Conservation (phyloP, 805 yeast genomes). For the Kregervanrija pseudodelftensis region DNA sequence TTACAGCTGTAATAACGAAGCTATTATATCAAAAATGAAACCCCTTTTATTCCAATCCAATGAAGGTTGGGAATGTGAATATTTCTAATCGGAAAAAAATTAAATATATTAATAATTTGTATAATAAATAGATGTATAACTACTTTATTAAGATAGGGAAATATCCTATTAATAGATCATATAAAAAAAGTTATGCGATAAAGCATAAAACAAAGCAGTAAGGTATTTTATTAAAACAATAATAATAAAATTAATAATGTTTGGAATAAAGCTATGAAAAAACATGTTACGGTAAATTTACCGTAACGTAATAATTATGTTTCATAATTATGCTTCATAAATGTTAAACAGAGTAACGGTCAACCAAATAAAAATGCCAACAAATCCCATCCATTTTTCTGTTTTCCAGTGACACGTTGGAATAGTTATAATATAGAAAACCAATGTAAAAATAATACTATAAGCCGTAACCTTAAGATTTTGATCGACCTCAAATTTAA, state of each 20-base stretch:
- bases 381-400: conserved; percentile 33
- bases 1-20: background rate
- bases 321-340: too few species aligned
- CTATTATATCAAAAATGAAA: background rate
- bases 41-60: background rate
- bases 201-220: too few species aligned
- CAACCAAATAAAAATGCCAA: conserved; percentile 28
- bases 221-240: too few species aligned
- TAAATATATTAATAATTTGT: too few species aligned
- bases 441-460: conserved; percentile 34
- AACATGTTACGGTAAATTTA: too few species aligned
- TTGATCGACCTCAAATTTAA: conserved; percentile 32
- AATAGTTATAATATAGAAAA: conserved; percentile 30
- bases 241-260: too few species aligned
- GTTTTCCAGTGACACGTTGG: conserved; percentile 43
- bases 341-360: conserved; percentile 16
- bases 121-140: too few species aligned
- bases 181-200: too few species aligned
- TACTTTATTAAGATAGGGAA: too few species aligned
- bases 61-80: conserved; percentile 7
- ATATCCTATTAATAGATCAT: too few species aligned
- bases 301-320: too few species aligned
- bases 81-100: conserved; percentile 6
- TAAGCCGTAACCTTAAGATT: conserved; percentile 32
- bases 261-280: too few species aligned